Evolutionary conservation across 192 early-diverging fungal species (phyloP), one percentile per base, ranked within the genome.

Genomic region (Backusella mclennaniae): DNA sequence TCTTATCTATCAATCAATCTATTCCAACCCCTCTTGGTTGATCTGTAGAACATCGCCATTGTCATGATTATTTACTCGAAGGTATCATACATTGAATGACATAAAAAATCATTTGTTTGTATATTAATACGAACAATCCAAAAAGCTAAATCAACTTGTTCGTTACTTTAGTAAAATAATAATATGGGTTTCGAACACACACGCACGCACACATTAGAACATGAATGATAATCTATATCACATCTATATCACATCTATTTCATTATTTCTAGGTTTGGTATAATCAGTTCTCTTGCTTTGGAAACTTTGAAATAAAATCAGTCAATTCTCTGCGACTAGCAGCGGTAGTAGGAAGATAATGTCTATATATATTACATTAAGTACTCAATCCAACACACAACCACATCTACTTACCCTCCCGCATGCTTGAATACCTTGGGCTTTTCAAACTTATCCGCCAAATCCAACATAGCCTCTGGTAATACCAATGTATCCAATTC

Each of bases 401-500:
- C 8, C 21, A 38, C 8, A 11, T 6, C 12, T 2, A 38, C 71
- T 74, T 77, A 81, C 80, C 76, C 76, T 73, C 80, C 80, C 17
- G 75, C 14, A 49, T 81, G 80, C 17, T 49, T 46, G 35, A 77
- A 71, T 11, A 77, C 21, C 14, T 36, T 53, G 8, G 80, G 56
- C 7, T 77, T 66, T 19, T 71, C 36, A 67, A 81, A 81, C 17
- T 66, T 41, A 6, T 68, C 56, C 6, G 73, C 19, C 33, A 81
- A 42, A 1, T 69, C 67, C 35, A 44, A 19, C 59, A 73, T 73
- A 1, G 42, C 35, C n/a, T 81, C 80, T 31, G 76, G 72, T 9
- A 73, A 63, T 2, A 81, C 42, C 42, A 81, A 26, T 6, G 80
- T 81, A 71, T 81, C 80, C 66, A 74, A 35, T 14, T 77, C 76